Evolutionary conservation across 257 asterid genomes (phyloP).

Genomic region (Cruciata laevipes): DNA sequence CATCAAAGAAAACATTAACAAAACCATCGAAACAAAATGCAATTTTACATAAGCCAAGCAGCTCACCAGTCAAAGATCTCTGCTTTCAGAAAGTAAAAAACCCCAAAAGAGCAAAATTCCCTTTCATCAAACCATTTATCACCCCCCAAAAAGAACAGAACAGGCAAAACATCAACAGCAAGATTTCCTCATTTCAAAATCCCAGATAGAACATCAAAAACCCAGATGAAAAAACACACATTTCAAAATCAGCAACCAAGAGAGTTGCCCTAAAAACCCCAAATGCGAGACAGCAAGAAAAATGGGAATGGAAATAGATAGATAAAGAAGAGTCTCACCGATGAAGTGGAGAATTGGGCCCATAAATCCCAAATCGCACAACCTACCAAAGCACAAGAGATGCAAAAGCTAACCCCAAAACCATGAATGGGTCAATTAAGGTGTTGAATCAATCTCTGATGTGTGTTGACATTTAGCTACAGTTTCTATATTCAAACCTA

Average conservation of each 20-base stretch:
- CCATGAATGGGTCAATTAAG: conserved; percentile 17
- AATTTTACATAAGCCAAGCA: background rate
- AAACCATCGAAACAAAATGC: background rate
- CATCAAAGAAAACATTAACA: background rate
- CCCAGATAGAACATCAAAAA: conserved; percentile 19
- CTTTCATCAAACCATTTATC: background rate
- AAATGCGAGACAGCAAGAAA: conserved; percentile 53
- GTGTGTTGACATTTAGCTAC: conserved; percentile 7
- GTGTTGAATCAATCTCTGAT: conserved; percentile 1
- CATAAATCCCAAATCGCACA: conserved; percentile 34
- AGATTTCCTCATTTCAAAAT: conserved; percentile 12
- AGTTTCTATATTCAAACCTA: background rate
- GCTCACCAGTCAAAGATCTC: conserved; percentile 13
- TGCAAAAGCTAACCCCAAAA: conserved; percentile 20
- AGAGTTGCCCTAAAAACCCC: conserved; percentile 29
- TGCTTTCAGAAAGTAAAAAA: background rate
- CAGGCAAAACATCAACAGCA: conserved; percentile 6
- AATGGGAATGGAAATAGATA: conserved; percentile 24
- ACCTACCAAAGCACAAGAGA: conserved; percentile 36
- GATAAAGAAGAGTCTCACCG: conserved; percentile 22
- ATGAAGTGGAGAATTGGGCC: conserved; percentile 54
- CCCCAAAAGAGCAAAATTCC: background rate
- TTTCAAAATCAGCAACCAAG: conserved; percentile 17
- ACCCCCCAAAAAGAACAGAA: conserved; percentile 5
- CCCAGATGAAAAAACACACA: conserved; percentile 19